Conservation (phyloP, 768 basidiomycete genomes). For the Trametes meyenii region DNA sequence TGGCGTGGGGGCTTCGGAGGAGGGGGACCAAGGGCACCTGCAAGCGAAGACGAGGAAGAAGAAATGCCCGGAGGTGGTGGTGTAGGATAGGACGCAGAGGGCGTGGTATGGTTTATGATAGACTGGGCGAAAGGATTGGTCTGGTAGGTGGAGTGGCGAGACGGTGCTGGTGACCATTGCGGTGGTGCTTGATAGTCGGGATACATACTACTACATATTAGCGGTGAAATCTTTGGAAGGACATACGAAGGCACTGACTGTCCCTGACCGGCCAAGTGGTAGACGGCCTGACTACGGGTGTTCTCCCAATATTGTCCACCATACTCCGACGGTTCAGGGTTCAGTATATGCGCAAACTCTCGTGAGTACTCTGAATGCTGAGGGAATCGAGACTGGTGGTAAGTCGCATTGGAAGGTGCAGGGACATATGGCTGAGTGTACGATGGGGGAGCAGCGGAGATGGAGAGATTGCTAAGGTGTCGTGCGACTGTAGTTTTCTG, state of each 20-base stretch:
- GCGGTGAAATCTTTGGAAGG: background rate
- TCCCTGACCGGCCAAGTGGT: slow-evolving; percentile 56
- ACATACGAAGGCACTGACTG: slow-evolving; percentile 24
- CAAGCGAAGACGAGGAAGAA: slow-evolving; percentile 74
- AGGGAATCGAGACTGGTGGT: slow-evolving; percentile 46
- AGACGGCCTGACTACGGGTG: slow-evolving; percentile 61
- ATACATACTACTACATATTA: slow-evolving; percentile 21
- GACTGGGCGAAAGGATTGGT: slow-evolving; percentile 64
- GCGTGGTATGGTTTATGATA: slow-evolving; percentile 61
- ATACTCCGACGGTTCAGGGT: slow-evolving; percentile 46
- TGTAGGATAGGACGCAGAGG: slow-evolving; percentile 70
- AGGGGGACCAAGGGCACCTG: slow-evolving; percentile 65
- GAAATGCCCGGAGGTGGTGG: slow-evolving; percentile 65
- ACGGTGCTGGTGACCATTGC: slow-evolving; percentile 45
- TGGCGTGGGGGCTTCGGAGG: slow-evolving; percentile 34
- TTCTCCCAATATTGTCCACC: slow-evolving; percentile 66
- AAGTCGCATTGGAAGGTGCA: slow-evolving; percentile 12
- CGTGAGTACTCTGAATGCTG: slow-evolving; percentile 72
- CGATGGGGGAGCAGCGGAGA: slow-evolving; percentile 61
- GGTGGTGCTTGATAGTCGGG: slow-evolving; percentile 37
- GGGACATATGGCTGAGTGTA: slow-evolving; percentile 61
- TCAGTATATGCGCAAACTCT: slow-evolving; percentile 58
- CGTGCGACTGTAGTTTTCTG: slow-evolving; percentile 52
- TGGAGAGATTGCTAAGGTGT: slow-evolving; percentile 63
- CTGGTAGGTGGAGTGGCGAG: slow-evolving; percentile 53